Evolutionary conservation across 495 filamentous ascomycete genomes (phyloP), one percentile per base, ranked within the genome.

Genomic region (Hypoxylon lienhwacheense): DNA sequence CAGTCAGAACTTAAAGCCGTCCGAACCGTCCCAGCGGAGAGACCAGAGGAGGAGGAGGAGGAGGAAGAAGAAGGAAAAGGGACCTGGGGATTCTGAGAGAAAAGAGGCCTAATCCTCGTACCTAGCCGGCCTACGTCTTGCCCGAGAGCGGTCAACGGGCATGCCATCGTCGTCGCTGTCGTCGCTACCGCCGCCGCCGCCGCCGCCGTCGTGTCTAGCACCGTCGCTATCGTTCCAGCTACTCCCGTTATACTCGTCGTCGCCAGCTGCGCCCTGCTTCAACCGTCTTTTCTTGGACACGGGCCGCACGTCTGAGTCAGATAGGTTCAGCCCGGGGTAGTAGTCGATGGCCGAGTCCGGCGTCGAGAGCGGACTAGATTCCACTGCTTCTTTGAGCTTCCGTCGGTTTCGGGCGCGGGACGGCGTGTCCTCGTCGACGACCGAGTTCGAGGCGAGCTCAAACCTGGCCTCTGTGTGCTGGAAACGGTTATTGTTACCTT

Each of bases 391-490:
- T 15, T 59, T 57, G 16, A 34, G 14, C 25, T 52, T 43, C 10
- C 53, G 49, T 29, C 64, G 53, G 17, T 44, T 47, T 24, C 51
- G 54, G 2, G 51, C 28, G 12, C 54, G 58, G 1, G 61, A 59
- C 12, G 57, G 64, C 1, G 61, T 64, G 14, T 50, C 45, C 8
- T 64, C 53, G 36, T 21, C 20, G 4, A 47, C 37, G 1, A 44
- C 61, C 8, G 61, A 54, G 20, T 55, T 44, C 8, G 53, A 51
- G 46, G 57, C 43, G 7, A 59, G 44, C 44, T 59, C 61, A 6
- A 67, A 57, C 8, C 64, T 45, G 32, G 64, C 64, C 31, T 67
- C 53, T 12, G 64, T 67, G 39, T 65, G 64, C 26, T 16, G 55
- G 15, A 59, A 67, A 10, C 51, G 63, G 22, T 31, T 53, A 26